phyloP scores from a whole-genome alignment of 2,329 filamentous ascomycete genomes.

The Alternaria ethzedia region DNA sequence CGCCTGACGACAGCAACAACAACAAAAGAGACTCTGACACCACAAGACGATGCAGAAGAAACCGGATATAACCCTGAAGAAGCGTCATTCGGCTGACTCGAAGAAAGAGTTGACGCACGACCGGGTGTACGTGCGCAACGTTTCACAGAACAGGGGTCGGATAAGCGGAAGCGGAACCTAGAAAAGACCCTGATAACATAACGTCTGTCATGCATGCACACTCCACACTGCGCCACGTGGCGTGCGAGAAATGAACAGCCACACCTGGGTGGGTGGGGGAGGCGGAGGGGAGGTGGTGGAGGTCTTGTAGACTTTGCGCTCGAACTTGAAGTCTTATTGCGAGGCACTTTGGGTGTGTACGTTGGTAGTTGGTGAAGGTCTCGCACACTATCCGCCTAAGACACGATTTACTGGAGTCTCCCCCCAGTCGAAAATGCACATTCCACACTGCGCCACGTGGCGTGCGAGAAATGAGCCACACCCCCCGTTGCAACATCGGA shows the following conservation, averaged over 20 bases:
- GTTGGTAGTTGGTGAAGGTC: too few relatives aligned
- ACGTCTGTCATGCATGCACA: neutral
- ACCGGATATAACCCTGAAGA: neutral
- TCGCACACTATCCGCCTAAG: too few relatives aligned
- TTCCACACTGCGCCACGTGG: too few relatives aligned
- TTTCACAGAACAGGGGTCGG: neutral
- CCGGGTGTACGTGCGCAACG: slow-evolving; percentile 10
- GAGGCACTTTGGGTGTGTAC: too few relatives aligned
- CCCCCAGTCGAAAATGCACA: too few relatives aligned
- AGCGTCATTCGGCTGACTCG: neutral
- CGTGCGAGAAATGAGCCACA: neutral
- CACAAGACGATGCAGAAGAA: neutral
- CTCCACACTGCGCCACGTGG: slow-evolving; percentile 11
- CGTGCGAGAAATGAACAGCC: slow-evolving; percentile 1
- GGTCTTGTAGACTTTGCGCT: too few relatives aligned
- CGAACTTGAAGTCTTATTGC: too few relatives aligned
- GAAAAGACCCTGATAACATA: slow-evolving; percentile 1
- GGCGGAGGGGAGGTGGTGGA: too few relatives aligned
- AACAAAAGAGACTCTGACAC: neutral
- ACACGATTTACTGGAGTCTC: too few relatives aligned
- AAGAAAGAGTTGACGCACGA: neutral
- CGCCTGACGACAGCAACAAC: neutral
- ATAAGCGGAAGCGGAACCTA: neutral
- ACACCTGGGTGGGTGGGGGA: too few relatives aligned
- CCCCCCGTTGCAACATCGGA: neutral